Conservation (phyloP, 208 protist species). For the Trypanosoma grayi region DNA sequence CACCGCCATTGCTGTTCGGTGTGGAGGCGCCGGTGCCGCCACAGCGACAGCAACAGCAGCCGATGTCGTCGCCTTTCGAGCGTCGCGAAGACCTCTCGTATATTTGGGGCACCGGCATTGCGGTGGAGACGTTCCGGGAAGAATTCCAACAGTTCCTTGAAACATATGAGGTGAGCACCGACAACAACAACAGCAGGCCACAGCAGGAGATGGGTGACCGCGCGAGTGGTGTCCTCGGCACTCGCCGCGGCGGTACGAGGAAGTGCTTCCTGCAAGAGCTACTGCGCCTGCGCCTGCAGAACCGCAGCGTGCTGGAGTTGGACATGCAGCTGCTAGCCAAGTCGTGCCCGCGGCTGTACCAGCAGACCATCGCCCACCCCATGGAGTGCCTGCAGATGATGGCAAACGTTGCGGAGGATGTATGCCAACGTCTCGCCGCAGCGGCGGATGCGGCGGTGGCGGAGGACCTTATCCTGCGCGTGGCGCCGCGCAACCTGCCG, state of each 20-base stretch:
- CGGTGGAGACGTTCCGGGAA: slow-evolving; percentile 75
- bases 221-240: background rate
- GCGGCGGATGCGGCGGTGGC: slow-evolving; percentile 31
- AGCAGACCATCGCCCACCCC: slow-evolving; percentile 67
- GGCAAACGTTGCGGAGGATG: slow-evolving; percentile 71
- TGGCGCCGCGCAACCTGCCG: slow-evolving; percentile 67
- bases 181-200: background rate
- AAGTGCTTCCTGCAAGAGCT: slow-evolving; percentile 75
- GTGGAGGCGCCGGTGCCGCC: background rate
- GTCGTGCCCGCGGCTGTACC: slow-evolving; percentile 47
- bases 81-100: slow-evolving; percentile 82
- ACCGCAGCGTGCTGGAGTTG: slow-evolving; percentile 62
- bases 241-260: slow-evolving; percentile 1
- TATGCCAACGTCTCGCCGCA: slow-evolving; percentile 42
- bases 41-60: background rate
- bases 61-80: slow-evolving; percentile 5
- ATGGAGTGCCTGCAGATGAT: slow-evolving; percentile 90
- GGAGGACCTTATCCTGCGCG: slow-evolving; percentile 59
- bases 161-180: slow-evolving; percentile 39
- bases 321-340: slow-evolving; percentile 66
- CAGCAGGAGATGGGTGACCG: background rate
- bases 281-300: slow-evolving; percentile 70
- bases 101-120: slow-evolving; percentile 89
- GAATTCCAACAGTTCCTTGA: slow-evolving; percentile 83
- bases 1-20: no score